phyloP scores from a whole-genome alignment of 2,329 filamentous ascomycete genomes.

The Tolypocladium pustulatum region DNA sequence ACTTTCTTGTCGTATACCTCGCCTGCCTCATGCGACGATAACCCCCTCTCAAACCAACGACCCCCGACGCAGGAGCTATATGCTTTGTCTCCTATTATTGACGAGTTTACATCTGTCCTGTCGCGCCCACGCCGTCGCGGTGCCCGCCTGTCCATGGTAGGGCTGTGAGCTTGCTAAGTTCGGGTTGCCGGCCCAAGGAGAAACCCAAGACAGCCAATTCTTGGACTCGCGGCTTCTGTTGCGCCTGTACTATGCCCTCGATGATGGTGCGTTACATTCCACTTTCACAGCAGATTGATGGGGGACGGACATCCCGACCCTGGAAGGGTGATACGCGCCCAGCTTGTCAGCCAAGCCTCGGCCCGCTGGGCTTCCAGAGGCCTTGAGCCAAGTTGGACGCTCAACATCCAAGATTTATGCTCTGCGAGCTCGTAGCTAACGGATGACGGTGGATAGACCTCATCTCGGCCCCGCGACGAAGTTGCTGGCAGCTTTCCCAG shows the following conservation, averaged over 20 bases:
- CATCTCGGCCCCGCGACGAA: slow-evolving; percentile 45
- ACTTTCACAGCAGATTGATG: background rate
- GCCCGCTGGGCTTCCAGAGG: background rate
- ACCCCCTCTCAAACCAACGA: slow-evolving; percentile 9
- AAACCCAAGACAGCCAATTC: slow-evolving; percentile 13
- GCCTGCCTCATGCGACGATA: slow-evolving; percentile 20
- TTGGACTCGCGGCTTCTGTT: slow-evolving; percentile 23
- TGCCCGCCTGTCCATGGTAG: slow-evolving; percentile 18
- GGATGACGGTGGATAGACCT: slow-evolving; percentile 32
- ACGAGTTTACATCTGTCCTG: slow-evolving; percentile 9
- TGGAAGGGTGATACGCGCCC: too few species aligned
- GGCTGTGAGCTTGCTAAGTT: slow-evolving; percentile 9
- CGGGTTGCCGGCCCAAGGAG: slow-evolving; percentile 14
- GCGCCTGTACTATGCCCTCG: slow-evolving; percentile 26
- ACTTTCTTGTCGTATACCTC: background rate
- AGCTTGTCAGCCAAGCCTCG: background rate
- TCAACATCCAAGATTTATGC: background rate
- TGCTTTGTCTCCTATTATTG: slow-evolving; percentile 14
- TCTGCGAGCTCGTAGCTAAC: background rate
- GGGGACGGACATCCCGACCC: background rate
- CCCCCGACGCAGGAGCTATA: slow-evolving; percentile 21
- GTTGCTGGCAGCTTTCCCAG: slow-evolving; percentile 45
- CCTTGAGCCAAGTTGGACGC: background rate
- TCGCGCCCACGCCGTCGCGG: slow-evolving; percentile 14
- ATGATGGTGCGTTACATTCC: slow-evolving; percentile 36